Base-by-base conservation (phyloP, 257 asterid species). In the Eucommia ulmoides region DNA sequence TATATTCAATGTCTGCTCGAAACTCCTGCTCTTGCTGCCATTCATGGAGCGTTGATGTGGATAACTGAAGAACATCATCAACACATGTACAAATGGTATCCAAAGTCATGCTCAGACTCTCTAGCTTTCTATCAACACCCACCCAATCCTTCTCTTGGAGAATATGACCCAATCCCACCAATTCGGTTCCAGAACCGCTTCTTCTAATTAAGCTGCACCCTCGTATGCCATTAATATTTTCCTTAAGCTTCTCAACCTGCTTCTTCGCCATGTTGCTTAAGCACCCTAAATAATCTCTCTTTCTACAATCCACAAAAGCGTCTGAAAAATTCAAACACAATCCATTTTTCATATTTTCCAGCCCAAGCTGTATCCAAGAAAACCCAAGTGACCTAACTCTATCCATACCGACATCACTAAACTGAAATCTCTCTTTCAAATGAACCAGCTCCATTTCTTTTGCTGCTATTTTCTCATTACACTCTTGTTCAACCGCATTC, bases 401-500 rank as follows among this genome's bases (percentile, higher is more conserved):
- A 50, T 52, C 56, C 12, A 45, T 21, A 44, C 53, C 55, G 47
- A 23, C 53, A 50, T 49, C 67, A 51, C 19, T 56, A 20, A 65
- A 65, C 47, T 50, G 60, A 45, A 79, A 49, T 20, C 15, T 7
- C 66, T 67, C 68, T 74, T 69, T 78, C 67, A 74, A 56, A 56
- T 20, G 47, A 42, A 71, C 71, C 59, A 80, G 25, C 70, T 91
- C 94, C 64, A 75, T 48, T 33, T 91, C 93, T 63, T 78, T 78
- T n/a, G 73, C 66, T 1, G 76, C 74, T 42, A 91, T 62, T 53
- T 42, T 77, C 50, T 85, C 92, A 2, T 75, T 74, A 0, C 84
- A 80, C 53, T 82, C 92, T 59, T 82, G 83, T 45, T 85, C 96
- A 52, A 85, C 84, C 17, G 96, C 94, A 53, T 64, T 67, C 51